Base-by-base conservation (phyloP, 2,329 filamentous ascomycete genomes). In the Sporothrix pallida region DNA sequence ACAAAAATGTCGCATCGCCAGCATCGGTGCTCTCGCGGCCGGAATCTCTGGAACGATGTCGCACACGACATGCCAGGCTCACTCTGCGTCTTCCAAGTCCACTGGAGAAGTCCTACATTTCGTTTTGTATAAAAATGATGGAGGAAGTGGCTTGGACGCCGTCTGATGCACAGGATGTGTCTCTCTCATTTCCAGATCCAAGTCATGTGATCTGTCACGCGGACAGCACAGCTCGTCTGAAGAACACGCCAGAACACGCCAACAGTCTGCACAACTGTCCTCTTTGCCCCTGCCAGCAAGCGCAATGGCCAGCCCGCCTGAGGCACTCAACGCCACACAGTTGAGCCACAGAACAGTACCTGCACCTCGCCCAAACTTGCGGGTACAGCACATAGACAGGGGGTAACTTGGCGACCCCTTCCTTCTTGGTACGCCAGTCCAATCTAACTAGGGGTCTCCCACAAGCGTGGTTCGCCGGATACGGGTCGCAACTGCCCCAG, bases 381-480 rank as follows among this genome's bases (percentile, higher is more conserved):
- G 48, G 62, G 46, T 54, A 52, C 5, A 5, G 20, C 46, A 52
- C 48, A 9, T 26, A 44, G 69, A 60, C 54, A 71, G 54, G 69
- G 52, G 54, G 12, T 37, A 54, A 52, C 46, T 37, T 26, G 20
- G 63, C 44, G 63, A 50, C 60, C 60, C 60, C 52, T 56, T 42
- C 10, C 56, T 60, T 42, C n/a, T 31, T 52, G 48, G 26, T 37
- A 37, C 31, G 31, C 31, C 63, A 52, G 65, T 37, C 65, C 65
- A 69, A 65, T 65, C 37, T 67, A 46, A 48, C 62, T 67, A 67
- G 60, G 62, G 37, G 37, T 46, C 20, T 15, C 54, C 68, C 68
- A 70, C 37, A 60, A 26, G 70, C 46, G 58, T 54, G 46, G 37
- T 20, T 68, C 71, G 62, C 71, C 71, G 71, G 71, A 72, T 67